phyloP scores from a whole-genome alignment of 352 stramenopile species.

The Pythium plurisporium region DNA sequence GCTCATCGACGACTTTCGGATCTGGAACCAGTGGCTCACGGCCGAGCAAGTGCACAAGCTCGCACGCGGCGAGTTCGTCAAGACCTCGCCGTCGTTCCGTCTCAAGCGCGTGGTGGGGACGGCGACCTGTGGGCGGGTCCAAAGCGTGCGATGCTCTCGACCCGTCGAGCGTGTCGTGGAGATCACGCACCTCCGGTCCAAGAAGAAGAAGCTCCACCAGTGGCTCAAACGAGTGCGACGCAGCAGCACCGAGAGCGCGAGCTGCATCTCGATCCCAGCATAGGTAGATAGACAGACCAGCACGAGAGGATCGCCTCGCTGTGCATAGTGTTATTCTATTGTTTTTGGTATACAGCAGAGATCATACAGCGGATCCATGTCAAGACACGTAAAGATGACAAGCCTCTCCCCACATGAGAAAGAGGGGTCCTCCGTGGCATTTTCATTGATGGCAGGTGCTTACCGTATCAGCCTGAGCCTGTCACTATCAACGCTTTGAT shows the following conservation, averaged over 20 bases:
- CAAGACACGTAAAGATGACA: too few species aligned
- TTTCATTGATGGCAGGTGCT: too few species aligned
- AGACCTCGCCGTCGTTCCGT: conserved; percentile 10
- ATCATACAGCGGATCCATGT: too few species aligned
- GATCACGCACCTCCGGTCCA: conserved; percentile 10
- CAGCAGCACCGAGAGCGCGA: conserved; percentile 12
- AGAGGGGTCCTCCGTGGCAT: too few species aligned
- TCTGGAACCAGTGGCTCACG: not conserved
- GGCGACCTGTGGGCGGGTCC: conserved; percentile 3
- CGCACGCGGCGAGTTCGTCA: conserved; percentile 9
- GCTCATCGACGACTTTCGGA: not conserved
- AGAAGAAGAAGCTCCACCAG: conserved; percentile 16
- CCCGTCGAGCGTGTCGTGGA: conserved; percentile 17
- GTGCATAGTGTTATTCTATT: too few species aligned
- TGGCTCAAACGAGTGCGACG: conserved; percentile 18
- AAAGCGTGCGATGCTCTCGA: conserved; percentile 16
- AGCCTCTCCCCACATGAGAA: too few species aligned
- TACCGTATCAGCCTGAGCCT: too few species aligned
- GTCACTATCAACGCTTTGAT: too few species aligned
- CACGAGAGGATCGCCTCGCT: too few species aligned
- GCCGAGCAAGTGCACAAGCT: not conserved
- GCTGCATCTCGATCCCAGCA: conserved; percentile 18
- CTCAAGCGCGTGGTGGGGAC: conserved; percentile 12
- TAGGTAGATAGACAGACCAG: too few species aligned
- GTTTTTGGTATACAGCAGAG: too few species aligned